Evolutionary conservation across 108 stramenopile species (phyloP), one percentile per base, ranked within the genome.

Genomic region (Skeletonema tropicum): DNA sequence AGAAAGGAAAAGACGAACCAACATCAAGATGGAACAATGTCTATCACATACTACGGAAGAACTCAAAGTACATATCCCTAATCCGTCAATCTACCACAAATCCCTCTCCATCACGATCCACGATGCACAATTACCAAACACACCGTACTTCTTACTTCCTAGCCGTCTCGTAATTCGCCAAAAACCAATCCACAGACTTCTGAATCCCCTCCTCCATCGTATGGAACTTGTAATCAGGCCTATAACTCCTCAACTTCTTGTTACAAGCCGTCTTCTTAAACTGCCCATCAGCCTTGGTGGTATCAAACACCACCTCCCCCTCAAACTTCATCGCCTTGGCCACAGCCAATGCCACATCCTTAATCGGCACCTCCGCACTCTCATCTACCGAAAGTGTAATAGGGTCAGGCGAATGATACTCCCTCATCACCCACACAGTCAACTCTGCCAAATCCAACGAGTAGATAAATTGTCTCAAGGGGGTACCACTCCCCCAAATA

Each of bases 221-320:
- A 5, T 92, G 95, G 86, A 99, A 99, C 70, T 98, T 79, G 78
- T 96, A 98, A 82, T 97, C 98, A 25, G 99, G 97, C 41, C 81
- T 70, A 69, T 84, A 86, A 57, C 67, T 70, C 57, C 95, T 88
- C 69, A 99, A 85, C 81, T 97, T 98, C 39, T 85, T 90, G 83
- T 99, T 99, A 77, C 86, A 81, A 9, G 98, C 98, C 32, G 99
- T 99, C 89, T 99, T 99, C 90, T 98, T 98, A 87, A 91, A 97
- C 82, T 99, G 99, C 33, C 99, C 99, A 83, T 99, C 99, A 14
- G 95, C 88, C 87, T 99, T 97, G 65, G 70, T 72, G 14, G 92
- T 91, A 82, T 97, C 96, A 75, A 97, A 98, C 3, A 91, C 70
- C 42, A 97, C 85, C 61, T 94, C 89, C 19, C 95, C 93, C 39